phyloP scores from a whole-genome alignment of 495 filamentous ascomycete species.

The Sphaerosporella brunnea region DNA sequence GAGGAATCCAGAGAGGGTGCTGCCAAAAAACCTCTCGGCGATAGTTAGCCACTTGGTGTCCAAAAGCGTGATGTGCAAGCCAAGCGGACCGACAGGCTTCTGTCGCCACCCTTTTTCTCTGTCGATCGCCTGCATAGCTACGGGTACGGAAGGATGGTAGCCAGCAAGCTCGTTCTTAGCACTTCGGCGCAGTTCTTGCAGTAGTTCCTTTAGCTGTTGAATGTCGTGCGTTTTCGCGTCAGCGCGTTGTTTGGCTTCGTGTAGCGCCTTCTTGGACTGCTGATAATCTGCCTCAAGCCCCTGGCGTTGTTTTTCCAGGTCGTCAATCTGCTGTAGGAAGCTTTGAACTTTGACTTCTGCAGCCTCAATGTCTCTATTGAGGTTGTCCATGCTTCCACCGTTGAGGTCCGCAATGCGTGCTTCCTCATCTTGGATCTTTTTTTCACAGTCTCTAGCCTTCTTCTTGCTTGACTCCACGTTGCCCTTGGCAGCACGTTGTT shows the following conservation, averaged over 20 bases:
- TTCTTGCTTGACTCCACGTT: conserved; percentile 31
- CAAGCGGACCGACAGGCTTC: conserved; percentile 72
- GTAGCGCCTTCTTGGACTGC: conserved; percentile 28
- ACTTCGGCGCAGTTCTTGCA: background rate
- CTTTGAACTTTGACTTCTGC: conserved; percentile 27
- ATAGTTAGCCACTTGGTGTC: conserved; percentile 73
- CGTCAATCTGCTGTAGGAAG: conserved; percentile 18
- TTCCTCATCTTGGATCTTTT: conserved; percentile 31
- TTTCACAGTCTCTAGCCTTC: conserved; percentile 29
- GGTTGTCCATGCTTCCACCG: conserved; percentile 36
- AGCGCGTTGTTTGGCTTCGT: background rate
- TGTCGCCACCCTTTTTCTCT: conserved; percentile 45
- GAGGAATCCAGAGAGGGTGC: conserved; percentile 51
- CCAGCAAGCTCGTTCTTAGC: background rate
- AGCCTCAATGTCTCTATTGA: conserved; percentile 11
- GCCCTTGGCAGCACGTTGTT: conserved; percentile 36
- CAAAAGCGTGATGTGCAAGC: conserved; percentile 50
- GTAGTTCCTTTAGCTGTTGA: background rate
- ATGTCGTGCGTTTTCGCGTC: background rate
- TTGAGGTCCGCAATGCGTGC: conserved; percentile 35
- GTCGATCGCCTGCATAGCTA: conserved; percentile 50
- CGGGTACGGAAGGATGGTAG: conserved; percentile 26
- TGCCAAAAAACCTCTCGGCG: conserved; percentile 55
- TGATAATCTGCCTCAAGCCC: background rate
- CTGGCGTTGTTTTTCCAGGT: conserved; percentile 9